phyloP scores from a whole-genome alignment of 345 rosid genomes.

The Cochlearia excelsa region DNA sequence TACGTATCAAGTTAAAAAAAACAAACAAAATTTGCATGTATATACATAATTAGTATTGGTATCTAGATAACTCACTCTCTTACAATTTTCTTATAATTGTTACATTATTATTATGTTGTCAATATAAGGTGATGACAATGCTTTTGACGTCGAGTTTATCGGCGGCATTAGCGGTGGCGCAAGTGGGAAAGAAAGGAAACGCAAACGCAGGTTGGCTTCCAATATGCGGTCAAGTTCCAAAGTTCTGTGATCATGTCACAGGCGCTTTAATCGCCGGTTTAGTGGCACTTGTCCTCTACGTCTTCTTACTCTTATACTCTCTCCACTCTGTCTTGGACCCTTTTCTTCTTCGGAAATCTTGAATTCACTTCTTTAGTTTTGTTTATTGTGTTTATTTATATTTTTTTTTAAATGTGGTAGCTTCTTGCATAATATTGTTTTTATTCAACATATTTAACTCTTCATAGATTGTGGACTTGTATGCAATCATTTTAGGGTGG shows the following conservation, averaged over 20 bases:
- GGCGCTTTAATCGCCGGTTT: constrained; percentile 62
- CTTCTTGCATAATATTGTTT: no score
- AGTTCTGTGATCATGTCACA: constrained; percentile 61
- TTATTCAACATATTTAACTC: no score
- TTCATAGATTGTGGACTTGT: no score
- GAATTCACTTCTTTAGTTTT: background rate
- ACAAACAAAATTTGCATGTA: no score
- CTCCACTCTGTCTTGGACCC: constrained; percentile 50
- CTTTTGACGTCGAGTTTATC: constrained; percentile 61
- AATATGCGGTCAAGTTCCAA: constrained; percentile 62
- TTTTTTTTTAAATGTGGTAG: no score
- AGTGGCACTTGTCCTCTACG: constrained; percentile 45
- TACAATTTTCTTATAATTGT: no score
- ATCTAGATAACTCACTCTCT: no score
- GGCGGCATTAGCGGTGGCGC: constrained; percentile 73
- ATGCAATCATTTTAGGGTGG: no score
- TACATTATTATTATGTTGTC: no score
- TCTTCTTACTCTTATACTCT: constrained; percentile 47
- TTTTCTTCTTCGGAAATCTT: constrained; percentile 48
- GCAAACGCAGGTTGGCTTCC: constrained; percentile 78
- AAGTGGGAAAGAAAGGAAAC: constrained; percentile 72
- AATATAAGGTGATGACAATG: constrained; percentile 37
- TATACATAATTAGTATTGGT: no score
- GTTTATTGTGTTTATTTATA: no score
- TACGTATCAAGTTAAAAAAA: no score